Conservation (phyloP, 495 filamentous ascomycete species). For the Monascus purpureus region DNA sequence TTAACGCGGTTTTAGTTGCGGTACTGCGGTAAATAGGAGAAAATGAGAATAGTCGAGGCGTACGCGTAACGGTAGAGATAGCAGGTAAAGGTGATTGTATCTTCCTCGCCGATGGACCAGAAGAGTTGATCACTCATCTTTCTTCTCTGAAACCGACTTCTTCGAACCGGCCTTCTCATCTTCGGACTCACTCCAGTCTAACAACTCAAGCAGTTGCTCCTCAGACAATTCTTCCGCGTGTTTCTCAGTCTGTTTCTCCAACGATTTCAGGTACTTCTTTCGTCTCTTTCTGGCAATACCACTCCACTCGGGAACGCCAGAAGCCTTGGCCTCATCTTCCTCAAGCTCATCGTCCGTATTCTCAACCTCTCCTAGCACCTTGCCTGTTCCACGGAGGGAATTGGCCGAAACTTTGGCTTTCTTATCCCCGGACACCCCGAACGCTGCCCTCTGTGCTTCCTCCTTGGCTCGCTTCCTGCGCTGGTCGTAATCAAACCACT, state of each 20-base stretch:
- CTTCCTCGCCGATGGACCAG: too few relatives aligned
- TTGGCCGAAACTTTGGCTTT: slow-evolving; percentile 49
- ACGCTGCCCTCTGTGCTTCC: slow-evolving; percentile 21
- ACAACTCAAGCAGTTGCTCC: slow-evolving; percentile 50
- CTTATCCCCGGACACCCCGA: slow-evolving; percentile 33
- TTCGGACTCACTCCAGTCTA: slow-evolving; percentile 42
- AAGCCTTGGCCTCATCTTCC: slow-evolving; percentile 43
- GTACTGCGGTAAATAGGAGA: too few relatives aligned
- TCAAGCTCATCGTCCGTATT: slow-evolving; percentile 42
- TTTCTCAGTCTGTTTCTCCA: slow-evolving; percentile 33
- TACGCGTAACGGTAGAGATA: too few relatives aligned
- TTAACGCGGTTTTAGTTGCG: too few relatives aligned
- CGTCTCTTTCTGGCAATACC: slow-evolving; percentile 46
- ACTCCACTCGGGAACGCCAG: slow-evolving; percentile 35
- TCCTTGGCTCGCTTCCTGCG: slow-evolving; percentile 37
- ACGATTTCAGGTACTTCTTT: slow-evolving; percentile 40
- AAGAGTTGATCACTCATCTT: slow-evolving; percentile 12
- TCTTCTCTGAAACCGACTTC: too few relatives aligned
- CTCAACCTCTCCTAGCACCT: slow-evolving; percentile 27
- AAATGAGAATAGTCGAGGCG: too few relatives aligned
- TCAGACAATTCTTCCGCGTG: slow-evolving; percentile 31
- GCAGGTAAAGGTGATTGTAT: too few relatives aligned
- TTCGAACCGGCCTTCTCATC: too few relatives aligned
- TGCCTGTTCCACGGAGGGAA: slow-evolving; percentile 39
- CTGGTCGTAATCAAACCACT: slow-evolving; percentile 42